Conservation (phyloP, 2,329 filamentous ascomycete species). For the Lachnellula subtilissima region DNA sequence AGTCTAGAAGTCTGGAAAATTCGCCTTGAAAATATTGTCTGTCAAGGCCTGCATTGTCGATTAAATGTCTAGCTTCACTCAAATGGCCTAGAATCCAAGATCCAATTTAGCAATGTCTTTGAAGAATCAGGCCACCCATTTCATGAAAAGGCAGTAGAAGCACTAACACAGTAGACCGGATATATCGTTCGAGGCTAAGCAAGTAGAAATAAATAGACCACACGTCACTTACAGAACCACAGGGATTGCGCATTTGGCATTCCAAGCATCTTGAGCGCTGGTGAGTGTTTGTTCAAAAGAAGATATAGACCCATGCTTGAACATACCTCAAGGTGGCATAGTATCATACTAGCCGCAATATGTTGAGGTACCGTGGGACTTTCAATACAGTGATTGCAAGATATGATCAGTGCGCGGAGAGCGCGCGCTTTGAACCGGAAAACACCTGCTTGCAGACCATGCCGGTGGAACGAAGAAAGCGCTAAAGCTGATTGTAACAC, state of each 20-base stretch:
- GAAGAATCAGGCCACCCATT: conserved; percentile 14
- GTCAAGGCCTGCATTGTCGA: conserved; percentile 15
- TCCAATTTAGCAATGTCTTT: conserved; percentile 17
- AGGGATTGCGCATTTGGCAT: conserved; percentile 15
- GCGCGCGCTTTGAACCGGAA: conserved; percentile 19
- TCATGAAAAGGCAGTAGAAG: conserved; percentile 7
- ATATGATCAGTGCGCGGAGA: conserved; percentile 19
- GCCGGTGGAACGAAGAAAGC: conserved; percentile 20
- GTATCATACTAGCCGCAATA: conserved; percentile 23
- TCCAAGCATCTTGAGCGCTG: conserved; percentile 18
- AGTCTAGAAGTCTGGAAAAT: conserved; percentile 17
- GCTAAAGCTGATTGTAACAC: conserved; percentile 22
- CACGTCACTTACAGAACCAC: conserved; percentile 21
- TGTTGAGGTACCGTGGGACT: conserved; percentile 17
- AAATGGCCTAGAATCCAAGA: conserved; percentile 19
- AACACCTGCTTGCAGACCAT: conserved; percentile 20
- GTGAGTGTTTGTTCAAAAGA: conserved; percentile 14
- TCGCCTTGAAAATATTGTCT: conserved; percentile 16
- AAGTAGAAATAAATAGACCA: conserved; percentile 16
- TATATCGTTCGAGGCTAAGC: conserved; percentile 10
- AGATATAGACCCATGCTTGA: conserved; percentile 9
- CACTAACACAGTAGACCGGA: conserved; percentile 9
- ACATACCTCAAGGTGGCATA: conserved; percentile 24
- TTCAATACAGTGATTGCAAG: conserved; percentile 15
- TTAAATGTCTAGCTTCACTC: conserved; percentile 18